Evolutionary conservation across 768 basidiomycete species (phyloP).

Genomic region (Chiua virens): DNA sequence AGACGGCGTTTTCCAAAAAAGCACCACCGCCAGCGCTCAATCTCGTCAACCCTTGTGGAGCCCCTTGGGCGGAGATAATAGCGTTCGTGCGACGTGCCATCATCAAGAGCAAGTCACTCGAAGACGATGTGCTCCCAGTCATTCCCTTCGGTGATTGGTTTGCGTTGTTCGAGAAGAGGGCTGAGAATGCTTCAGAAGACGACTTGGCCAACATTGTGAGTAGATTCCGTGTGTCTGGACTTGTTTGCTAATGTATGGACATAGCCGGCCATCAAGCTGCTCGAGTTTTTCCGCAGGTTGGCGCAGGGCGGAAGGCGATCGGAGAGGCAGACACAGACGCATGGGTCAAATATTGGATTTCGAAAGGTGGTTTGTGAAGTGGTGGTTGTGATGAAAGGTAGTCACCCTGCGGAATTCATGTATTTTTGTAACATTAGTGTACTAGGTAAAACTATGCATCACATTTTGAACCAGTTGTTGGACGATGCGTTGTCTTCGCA

Average conservation of each 20-base stretch:
- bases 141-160: slow-evolving; percentile 39
- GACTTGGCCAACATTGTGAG: slow-evolving; percentile 35
- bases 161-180: slow-evolving; percentile 21
- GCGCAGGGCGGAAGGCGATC: slow-evolving; percentile 19
- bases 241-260: background rate
- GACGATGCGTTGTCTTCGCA: too few species aligned
- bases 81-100: slow-evolving; percentile 17
- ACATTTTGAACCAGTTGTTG: too few species aligned
- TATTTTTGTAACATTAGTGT: too few species aligned
- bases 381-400: too few species aligned
- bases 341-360: slow-evolving; percentile 27
- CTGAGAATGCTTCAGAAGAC: slow-evolving; percentile 20
- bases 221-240: too few species aligned
- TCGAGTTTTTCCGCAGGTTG: slow-evolving; percentile 33
- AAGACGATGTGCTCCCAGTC: slow-evolving; percentile 22
- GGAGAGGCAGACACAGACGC: slow-evolving; percentile 21
- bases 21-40: slow-evolving; percentile 24
- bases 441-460: too few species aligned
- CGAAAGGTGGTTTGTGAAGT: too few species aligned
- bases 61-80: slow-evolving; percentile 34
- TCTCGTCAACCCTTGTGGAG: too few species aligned
- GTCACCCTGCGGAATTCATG: too few species aligned
- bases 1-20: slow-evolving; percentile 22
- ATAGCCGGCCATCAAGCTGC: slow-evolving; percentile 37
- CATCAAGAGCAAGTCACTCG: slow-evolving; percentile 8